Evolutionary conservation across 225 moss, liverwort and hornwort species (phyloP).

Genomic region (Bryum argenteum): DNA sequence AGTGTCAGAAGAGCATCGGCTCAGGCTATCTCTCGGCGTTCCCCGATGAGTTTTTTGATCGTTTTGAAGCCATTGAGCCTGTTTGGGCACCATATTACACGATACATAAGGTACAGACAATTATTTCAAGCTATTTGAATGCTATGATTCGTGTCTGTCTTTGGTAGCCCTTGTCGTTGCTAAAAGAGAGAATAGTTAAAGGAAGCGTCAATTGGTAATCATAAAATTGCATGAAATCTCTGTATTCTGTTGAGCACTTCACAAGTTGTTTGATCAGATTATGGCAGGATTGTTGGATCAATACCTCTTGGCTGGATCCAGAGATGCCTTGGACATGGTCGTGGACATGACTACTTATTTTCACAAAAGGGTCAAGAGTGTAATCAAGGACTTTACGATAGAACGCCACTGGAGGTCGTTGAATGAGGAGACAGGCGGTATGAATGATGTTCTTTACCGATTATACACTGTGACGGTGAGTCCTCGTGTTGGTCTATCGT

Average conservation of each 20-base stretch:
- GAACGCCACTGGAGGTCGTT: constrained; percentile 92
- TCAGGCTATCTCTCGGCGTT: constrained; percentile 97
- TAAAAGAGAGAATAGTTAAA: neutral
- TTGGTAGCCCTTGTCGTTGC: constrained; percentile 1
- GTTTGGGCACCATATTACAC: constrained; percentile 99
- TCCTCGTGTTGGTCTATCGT: constrained; percentile 13
- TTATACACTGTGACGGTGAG: constrained; percentile 82
- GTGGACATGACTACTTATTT: constrained; percentile 86
- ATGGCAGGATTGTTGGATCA: constrained; percentile 99
- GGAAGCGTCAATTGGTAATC: neutral
- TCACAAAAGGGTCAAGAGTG: constrained; percentile 66
- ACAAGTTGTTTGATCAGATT: constrained; percentile 55
- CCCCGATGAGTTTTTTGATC: constrained; percentile 81
- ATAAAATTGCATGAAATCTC: neutral
- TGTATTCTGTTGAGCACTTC: too few relatives aligned
- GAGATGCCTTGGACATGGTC: constrained; percentile 72
- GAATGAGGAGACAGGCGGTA: constrained; percentile 97
- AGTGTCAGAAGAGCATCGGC: constrained; percentile 80
- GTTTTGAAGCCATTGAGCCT: constrained; percentile 80
- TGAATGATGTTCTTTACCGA: constrained; percentile 95
- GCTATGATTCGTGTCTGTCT: constrained; percentile 17
- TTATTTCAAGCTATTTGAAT: constrained; percentile 18
- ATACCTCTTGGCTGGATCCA: constrained; percentile 63
- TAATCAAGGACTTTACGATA: constrained; percentile 74
- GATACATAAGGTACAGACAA: constrained; percentile 73